Evolutionary conservation across 495 filamentous ascomycete species (phyloP).

Genomic region (Tuber melanosporum): DNA sequence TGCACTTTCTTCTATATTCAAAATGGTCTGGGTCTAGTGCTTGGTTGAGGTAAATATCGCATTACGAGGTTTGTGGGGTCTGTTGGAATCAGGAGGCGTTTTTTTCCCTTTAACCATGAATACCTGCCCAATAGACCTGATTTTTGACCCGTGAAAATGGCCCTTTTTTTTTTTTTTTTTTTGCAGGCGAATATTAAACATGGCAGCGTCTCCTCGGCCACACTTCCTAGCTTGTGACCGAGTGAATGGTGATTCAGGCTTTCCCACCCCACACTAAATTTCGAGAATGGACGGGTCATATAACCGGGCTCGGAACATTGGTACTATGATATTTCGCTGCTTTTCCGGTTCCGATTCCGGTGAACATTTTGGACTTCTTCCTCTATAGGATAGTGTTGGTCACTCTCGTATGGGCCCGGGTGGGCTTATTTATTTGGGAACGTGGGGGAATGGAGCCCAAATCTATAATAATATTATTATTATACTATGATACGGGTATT

Average conservation of each 20-base stretch:
- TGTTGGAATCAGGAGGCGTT: background rate
- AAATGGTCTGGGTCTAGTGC: background rate
- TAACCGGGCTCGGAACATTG: background rate
- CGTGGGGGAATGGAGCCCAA: background rate
- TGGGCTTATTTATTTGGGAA: background rate
- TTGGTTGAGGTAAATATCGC: background rate
- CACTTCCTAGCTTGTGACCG: too few species aligned
- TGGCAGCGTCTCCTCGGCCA: background rate
- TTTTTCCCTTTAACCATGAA: background rate
- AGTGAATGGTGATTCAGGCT: background rate
- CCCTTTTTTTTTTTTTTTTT: background rate
- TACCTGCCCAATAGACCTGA: background rate
- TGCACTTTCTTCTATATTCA: background rate
- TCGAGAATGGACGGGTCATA: background rate
- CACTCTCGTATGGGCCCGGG: background rate
- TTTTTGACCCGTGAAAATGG: background rate
- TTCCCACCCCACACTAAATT: background rate
- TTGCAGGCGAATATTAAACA: background rate
- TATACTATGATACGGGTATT: too few species aligned
- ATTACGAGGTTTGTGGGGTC: background rate
- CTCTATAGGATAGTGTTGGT: background rate
- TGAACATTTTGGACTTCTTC: background rate
- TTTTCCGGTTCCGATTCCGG: background rate
- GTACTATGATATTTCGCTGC: background rate
- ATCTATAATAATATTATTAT: background rate